A percentile compares a stretch with the other conserved stretches of the same genome.
phyloP scores from a whole-genome alignment of 495 filamentous ascomycete genomes.

The Penicillium subrubescens region DNA sequence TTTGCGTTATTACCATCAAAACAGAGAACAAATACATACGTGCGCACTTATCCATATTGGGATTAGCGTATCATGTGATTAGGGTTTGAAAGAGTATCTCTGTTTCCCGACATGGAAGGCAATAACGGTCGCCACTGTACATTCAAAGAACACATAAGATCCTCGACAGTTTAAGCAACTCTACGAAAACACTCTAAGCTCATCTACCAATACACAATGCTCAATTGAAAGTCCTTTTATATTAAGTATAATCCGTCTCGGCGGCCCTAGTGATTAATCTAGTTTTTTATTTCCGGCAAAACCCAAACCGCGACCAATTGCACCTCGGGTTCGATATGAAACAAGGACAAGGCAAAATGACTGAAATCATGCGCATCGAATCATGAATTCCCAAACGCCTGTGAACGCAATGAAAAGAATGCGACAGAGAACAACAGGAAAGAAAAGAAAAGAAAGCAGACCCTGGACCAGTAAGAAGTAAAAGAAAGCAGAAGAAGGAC shows the following conservation, averaged over 20 bases:
- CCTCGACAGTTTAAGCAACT: not conserved
- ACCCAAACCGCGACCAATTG: constrained; percentile 23
- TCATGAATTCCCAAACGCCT: constrained; percentile 32
- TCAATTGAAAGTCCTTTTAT: constrained; percentile 13
- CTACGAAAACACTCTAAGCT: not conserved
- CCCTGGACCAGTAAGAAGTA: constrained; percentile 3
- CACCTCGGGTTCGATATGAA: constrained; percentile 25
- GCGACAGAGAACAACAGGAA: constrained; percentile 7
- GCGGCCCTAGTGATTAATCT: constrained; percentile 33
- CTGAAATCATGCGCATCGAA: constrained; percentile 29
- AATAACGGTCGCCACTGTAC: too few relatives aligned
- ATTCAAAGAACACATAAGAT: not conserved
- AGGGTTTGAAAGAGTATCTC: too few relatives aligned
- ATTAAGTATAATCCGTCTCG: constrained; percentile 26
- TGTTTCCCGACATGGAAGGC: too few relatives aligned
- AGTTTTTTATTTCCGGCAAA: constrained; percentile 32
- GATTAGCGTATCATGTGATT: too few relatives aligned
- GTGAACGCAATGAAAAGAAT: constrained; percentile 10
- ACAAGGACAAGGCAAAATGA: constrained; percentile 28
- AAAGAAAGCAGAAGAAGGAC: constrained; percentile 2
- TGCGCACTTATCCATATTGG: too few relatives aligned
- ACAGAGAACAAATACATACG: too few relatives aligned
- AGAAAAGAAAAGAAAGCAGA: constrained; percentile 16
- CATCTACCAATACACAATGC: not conserved
- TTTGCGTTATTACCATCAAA: too few relatives aligned